phyloP scores from a whole-genome alignment of 1,284 basidiomycete genomes.

The Hemileia vastatrix region DNA sequence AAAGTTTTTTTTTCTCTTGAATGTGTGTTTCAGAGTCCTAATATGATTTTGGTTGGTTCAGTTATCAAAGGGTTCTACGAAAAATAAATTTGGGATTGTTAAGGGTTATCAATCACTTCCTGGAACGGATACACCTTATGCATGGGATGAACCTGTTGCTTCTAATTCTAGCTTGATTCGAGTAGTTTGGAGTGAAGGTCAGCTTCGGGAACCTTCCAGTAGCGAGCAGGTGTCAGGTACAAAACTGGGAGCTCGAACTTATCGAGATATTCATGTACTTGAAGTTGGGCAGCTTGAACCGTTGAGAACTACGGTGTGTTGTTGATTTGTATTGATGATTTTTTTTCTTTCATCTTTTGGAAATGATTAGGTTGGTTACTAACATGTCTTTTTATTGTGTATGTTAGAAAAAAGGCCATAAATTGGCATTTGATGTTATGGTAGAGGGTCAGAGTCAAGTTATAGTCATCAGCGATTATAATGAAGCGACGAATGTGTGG shows the following conservation, averaged over 20 bases:
- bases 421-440: constrained; percentile 79
- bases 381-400: neutral
- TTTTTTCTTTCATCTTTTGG: constrained; percentile 28
- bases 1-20: neutral
- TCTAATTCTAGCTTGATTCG: no score
- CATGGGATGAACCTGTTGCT: constrained; percentile 89
- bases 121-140: constrained; percentile 56
- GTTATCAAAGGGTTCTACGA: constrained; percentile 25
- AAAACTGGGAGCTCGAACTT: no score
- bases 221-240: no score
- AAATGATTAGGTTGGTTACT: neutral
- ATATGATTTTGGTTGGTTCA: no score
- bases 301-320: constrained; percentile 59
- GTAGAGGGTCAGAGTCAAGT: constrained; percentile 82
- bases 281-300: constrained; percentile 91
- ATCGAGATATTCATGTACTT: constrained; percentile 79
- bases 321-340: constrained; percentile 46
- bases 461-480: constrained; percentile 77
- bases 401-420: constrained; percentile 46
- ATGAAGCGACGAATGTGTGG: constrained; percentile 76
- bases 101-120: constrained; percentile 22
- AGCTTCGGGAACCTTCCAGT: constrained; percentile 57
- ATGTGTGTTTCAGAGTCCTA: neutral
- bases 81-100: no score
- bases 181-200: constrained; percentile 60